Evolutionary conservation across 768 basidiomycete species (phyloP).

Genomic region (Fomitopsis pulvina): DNA sequence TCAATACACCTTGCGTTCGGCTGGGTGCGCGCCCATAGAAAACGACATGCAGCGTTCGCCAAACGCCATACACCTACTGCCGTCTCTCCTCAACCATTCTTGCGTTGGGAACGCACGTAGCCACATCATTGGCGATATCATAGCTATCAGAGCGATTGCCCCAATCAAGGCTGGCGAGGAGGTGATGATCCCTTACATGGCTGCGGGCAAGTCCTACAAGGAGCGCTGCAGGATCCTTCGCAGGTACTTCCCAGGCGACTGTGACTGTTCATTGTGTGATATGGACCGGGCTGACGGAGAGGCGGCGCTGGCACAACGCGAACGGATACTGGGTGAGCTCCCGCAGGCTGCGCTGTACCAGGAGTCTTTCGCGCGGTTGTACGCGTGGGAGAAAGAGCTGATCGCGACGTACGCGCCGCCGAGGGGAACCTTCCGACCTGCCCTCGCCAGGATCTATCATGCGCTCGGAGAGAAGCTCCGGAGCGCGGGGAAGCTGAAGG

Average conservation of each 20-base stretch:
- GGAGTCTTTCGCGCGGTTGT: constrained; percentile 1
- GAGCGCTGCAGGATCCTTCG: constrained; percentile 6
- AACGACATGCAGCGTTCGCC: not conserved
- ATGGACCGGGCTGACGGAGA: constrained; percentile 9
- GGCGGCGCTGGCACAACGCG: not conserved
- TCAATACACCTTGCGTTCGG: constrained; percentile 1
- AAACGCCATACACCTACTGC: constrained; percentile 21
- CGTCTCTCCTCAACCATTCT: constrained; percentile 31
- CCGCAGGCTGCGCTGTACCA: no score
- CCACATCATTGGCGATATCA: constrained; percentile 21
- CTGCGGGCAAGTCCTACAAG: constrained; percentile 4
- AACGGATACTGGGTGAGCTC: not conserved
- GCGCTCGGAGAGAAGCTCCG: constrained; percentile 10
- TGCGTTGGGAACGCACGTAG: constrained; percentile 22
- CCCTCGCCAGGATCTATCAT: constrained; percentile 8
- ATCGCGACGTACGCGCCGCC: constrained; percentile 5
- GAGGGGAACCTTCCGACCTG: constrained; percentile 6
- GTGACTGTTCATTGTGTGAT: constrained; percentile 11
- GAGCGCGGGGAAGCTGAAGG: not conserved
- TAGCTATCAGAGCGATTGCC: constrained; percentile 24
- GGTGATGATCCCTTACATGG: constrained; percentile 6
- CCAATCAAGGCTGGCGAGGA: constrained; percentile 23
- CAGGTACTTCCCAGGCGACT: constrained; percentile 10
- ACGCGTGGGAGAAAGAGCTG: constrained; percentile 6
- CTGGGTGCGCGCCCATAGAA: not conserved